These are phyloP conservation scores for Akanthomyces muscarius DNA, from an alignment of 2,329 filamentous ascomycete species.

Conservation along the genomic window DNA sequence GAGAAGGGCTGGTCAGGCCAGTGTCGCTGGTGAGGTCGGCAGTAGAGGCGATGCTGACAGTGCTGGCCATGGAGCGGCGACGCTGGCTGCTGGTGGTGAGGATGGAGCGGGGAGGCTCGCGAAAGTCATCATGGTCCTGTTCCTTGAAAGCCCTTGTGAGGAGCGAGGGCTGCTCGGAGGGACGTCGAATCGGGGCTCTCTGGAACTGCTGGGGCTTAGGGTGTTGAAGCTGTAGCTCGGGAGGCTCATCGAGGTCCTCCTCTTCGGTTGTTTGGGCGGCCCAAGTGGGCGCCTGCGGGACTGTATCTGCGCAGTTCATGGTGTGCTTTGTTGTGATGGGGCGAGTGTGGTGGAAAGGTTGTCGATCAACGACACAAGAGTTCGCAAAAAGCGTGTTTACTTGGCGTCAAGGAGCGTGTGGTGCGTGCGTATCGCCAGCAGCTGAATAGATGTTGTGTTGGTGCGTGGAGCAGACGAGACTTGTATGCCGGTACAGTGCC, in stretches of 20 bases:
- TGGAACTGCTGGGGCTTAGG: conserved; percentile 38
- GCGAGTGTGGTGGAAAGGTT: neutral
- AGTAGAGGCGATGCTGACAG: conserved; percentile 74
- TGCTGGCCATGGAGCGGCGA: conserved; percentile 71
- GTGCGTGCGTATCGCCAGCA: neutral
- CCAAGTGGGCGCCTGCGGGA: conserved; percentile 31
- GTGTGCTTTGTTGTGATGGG: conserved; percentile 27
- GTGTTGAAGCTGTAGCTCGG: conserved; percentile 51
- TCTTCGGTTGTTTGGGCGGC: conserved; percentile 52
- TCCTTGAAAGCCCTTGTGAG: conserved; percentile 77
- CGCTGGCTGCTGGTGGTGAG: conserved; percentile 33
- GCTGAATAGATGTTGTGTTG: conserved; percentile 11
- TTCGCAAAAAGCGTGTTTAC: conserved; percentile 2
- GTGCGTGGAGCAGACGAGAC: conserved; percentile 23
- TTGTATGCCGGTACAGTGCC: conserved; percentile 26
- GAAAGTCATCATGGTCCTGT: conserved; percentile 22
- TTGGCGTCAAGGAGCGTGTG: conserved; percentile 9
- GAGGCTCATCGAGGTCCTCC: conserved; percentile 82
- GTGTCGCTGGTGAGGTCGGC: conserved; percentile 94
- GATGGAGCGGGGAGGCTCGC: conserved; percentile 27
- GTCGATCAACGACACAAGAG: conserved; percentile 17
- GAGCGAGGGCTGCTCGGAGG: conserved; percentile 68
- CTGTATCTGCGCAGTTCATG: conserved; percentile 31
- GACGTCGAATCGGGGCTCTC: conserved; percentile 44
- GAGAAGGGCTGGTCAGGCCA: conserved; percentile 82